Conservation (phyloP, 768 basidiomycete species). For the Phlegmacium glaucopus region DNA sequence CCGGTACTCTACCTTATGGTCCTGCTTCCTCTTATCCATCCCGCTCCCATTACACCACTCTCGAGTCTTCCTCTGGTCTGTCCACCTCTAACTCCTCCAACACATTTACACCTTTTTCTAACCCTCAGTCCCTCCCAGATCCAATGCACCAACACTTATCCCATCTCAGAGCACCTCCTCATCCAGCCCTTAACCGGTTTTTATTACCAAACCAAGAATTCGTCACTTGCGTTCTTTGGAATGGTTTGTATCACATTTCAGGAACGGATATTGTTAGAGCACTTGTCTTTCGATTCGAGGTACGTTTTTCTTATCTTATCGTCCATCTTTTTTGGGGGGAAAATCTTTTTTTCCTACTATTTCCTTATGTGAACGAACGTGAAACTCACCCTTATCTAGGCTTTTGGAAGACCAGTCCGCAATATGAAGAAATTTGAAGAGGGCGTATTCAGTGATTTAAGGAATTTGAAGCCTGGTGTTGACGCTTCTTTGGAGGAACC, state of each 20-base stretch:
- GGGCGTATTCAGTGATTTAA: slow-evolving; percentile 89
- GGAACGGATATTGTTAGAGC: slow-evolving; percentile 97
- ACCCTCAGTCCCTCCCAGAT: slow-evolving; percentile 11
- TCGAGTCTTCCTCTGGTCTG: too few species aligned
- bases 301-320: too few species aligned
- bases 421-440: slow-evolving; percentile 99
- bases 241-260: slow-evolving; percentile 88
- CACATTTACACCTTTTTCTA: not conserved
- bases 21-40: slow-evolving; percentile 19
- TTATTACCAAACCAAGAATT: slow-evolving; percentile 83
- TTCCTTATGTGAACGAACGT: not conserved
- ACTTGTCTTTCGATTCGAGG: slow-evolving; percentile 91
- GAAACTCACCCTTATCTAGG: slow-evolving; percentile 28
- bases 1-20: too few species aligned
- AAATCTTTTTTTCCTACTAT: slow-evolving; percentile 5
- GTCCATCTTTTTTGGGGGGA: too few species aligned
- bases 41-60: not conserved
- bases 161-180: slow-evolving; percentile 48
- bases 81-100: not conserved
- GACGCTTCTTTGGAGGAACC: slow-evolving; percentile 95
- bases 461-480: slow-evolving; percentile 90
- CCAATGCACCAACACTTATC: slow-evolving; percentile 3
- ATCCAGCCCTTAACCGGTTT: slow-evolving; percentile 84
- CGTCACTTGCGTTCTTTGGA: slow-evolving; percentile 91
- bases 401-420: slow-evolving; percentile 84